Evolutionary conservation across 2,329 filamentous ascomycete genomes (phyloP), one percentile per base, ranked within the genome.

Genomic region (Sporothrix phasma): DNA sequence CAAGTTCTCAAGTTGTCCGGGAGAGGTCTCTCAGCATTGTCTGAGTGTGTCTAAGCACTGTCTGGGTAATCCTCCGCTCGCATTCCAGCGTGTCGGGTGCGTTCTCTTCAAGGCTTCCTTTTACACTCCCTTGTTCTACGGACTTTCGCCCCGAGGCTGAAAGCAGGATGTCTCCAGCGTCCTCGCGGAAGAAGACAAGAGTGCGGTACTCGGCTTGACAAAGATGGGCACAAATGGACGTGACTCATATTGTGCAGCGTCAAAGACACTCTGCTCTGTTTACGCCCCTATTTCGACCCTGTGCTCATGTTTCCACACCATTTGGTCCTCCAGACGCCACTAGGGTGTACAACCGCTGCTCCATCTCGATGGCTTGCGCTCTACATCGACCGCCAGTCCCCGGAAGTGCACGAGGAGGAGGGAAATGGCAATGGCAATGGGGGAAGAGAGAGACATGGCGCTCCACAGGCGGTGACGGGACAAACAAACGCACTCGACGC

Each of bases 101-200:
- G 43, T 43, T 26, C 41, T 8, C 11, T 26, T 26, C 22, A 15
- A 8, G 15, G 22, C 22, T n/a, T 10, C 24, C n/a, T n/a, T n/a
- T n/a, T 5, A 8, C 6, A 19, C 24, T 6, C 58, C 17, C 37
- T 34, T n/a, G 26, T 29, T 15, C 19, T 2, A 6, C 41, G 58
- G 43, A 61, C 43, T 24, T 47, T 41, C 58, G 58, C 43, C 41
- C 43, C 43, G 58, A 24, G 58, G 41, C 58, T 61, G 41, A 61
- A 24, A 34, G 39, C 39, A 31, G 19, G n/a, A 46, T 60, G 6
- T 58, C 22, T 41, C 22, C 51, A 37, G 37, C 53, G 34, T 43
- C 22, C 17, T 53, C 17, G n/a, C 8, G 24, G 49, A 34, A 53
- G 34, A 47, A 10, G n/a, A 22, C 15, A 43, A 37, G 34, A 11